Evolutionary conservation across 805 yeast genomes (phyloP).

Genomic region (Metahyphopichia silvanorum): DNA sequence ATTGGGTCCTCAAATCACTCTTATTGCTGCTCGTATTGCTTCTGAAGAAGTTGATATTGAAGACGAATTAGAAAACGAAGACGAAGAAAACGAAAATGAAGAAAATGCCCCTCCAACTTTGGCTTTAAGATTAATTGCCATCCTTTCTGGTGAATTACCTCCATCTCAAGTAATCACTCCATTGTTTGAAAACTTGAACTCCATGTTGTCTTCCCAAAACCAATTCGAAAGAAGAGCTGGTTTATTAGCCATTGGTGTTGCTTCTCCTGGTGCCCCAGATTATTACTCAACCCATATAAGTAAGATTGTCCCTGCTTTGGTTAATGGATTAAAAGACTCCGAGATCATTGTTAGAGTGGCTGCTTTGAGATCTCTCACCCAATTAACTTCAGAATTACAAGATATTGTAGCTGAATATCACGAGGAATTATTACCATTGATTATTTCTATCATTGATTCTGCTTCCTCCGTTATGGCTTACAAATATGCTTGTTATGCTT

Average conservation of each 20-base stretch:
- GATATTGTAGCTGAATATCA: conserved; percentile 83
- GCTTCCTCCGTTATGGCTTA: conserved; percentile 81
- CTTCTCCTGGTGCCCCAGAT: conserved; percentile 94
- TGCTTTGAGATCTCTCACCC: conserved; percentile 77
- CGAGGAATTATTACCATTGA: conserved; percentile 76
- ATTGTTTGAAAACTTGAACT: conserved; percentile 60
- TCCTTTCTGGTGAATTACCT: conserved; percentile 80
- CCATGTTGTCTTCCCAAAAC: conserved; percentile 55
- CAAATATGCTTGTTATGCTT: conserved; percentile 85
- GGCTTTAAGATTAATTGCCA: conserved; percentile 76
- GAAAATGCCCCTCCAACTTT: conserved; percentile 77
- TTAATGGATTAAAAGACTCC: conserved; percentile 73
- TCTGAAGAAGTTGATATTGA: conserved; percentile 75
- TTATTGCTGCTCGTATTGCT: conserved; percentile 71
- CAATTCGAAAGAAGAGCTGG: conserved; percentile 85
- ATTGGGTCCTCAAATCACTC: conserved; percentile 77
- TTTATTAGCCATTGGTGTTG: conserved; percentile 73
- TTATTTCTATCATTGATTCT: conserved; percentile 81
- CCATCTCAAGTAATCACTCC: conserved; percentile 89
- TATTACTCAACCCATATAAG: conserved; percentile 73
- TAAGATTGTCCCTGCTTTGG: conserved; percentile 67
- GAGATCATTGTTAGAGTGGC: conserved; percentile 78
- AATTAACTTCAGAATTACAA: conserved; percentile 79
- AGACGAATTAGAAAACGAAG: conserved; percentile 72
- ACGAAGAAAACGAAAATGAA: conserved; percentile 90